Conservation (phyloP, 1,284 basidiomycete species). For the Vanrija sp. region DNA sequence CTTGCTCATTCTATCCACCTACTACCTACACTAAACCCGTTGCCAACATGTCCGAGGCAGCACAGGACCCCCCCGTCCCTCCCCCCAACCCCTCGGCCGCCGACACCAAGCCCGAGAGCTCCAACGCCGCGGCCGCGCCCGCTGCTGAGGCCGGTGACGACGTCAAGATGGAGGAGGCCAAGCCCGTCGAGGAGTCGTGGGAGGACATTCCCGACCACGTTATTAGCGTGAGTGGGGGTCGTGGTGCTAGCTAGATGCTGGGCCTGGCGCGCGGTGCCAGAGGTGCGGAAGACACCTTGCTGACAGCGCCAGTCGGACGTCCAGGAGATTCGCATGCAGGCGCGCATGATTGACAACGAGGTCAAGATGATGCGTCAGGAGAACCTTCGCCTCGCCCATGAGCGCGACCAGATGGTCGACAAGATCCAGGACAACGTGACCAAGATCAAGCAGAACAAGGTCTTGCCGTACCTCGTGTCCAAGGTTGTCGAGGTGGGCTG, state of each 20-base stretch:
- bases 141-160: conserved; percentile 14
- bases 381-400: conserved; percentile 83
- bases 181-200: conserved; percentile 39
- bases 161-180: conserved; percentile 20
- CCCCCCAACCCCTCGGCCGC: conserved; percentile 8
- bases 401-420: conserved; percentile 93
- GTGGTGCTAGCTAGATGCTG: neutral
- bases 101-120: conserved; percentile 11
- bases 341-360: conserved; percentile 88
- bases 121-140: conserved; percentile 6
- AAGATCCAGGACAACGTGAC: conserved; percentile 97
- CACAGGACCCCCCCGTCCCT: conserved; percentile 15
- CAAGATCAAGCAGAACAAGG: conserved; percentile 99
- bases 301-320: conserved; percentile 13
- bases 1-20: neutral
- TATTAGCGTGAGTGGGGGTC: conserved; percentile 28
- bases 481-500: conserved; percentile 85
- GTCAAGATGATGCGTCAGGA: conserved; percentile 96
- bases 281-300: neutral
- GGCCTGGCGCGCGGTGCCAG: neutral
- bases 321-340: conserved; percentile 65
- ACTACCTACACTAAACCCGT: neutral
- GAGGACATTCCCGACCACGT: conserved; percentile 47
- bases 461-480: conserved; percentile 93
- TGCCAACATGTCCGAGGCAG: conserved; percentile 16